Evolutionary conservation across 1,284 basidiomycete genomes (phyloP).

Genomic region (Exsudoporus floridanus): DNA sequence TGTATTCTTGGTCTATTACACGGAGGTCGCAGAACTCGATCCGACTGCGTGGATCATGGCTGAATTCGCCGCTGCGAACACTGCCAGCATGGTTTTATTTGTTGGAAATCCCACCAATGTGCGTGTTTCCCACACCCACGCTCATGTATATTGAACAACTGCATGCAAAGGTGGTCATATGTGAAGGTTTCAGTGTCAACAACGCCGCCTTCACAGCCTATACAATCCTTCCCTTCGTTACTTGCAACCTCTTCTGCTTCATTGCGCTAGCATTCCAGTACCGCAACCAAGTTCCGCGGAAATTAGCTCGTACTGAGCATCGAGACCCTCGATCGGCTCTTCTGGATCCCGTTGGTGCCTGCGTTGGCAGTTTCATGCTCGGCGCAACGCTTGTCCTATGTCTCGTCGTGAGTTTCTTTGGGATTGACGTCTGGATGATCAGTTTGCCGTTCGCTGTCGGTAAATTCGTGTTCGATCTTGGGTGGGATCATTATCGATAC

Average conservation of each 20-base stretch:
- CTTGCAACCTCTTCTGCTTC: slow-evolving; percentile 56
- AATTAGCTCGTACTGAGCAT: slow-evolving; percentile 40
- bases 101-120: slow-evolving; percentile 76
- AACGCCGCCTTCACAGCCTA: slow-evolving; percentile 70
- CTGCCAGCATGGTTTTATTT: slow-evolving; percentile 67
- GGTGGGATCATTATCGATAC: slow-evolving; percentile 55
- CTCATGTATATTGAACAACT: not conserved
- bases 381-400: slow-evolving; percentile 49
- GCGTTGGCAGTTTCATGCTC: slow-evolving; percentile 52
- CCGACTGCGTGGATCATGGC: slow-evolving; percentile 51
- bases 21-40: slow-evolving; percentile 60
- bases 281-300: slow-evolving; percentile 49
- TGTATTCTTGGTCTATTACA: slow-evolving; percentile 85
- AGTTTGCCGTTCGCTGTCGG: slow-evolving; percentile 82
- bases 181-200: slow-evolving; percentile 60
- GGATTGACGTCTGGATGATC: slow-evolving; percentile 76
- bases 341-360: slow-evolving; percentile 50
- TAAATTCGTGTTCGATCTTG: slow-evolving; percentile 69
- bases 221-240: slow-evolving; percentile 68
- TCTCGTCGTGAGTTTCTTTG: slow-evolving; percentile 56
- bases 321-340: slow-evolving; percentile 49
- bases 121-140: slow-evolving; percentile 16
- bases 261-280: slow-evolving; percentile 56
- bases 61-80: slow-evolving; percentile 75
- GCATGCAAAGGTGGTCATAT: slow-evolving; percentile 49